Evolutionary conservation across 768 basidiomycete species (phyloP).

Genomic region (Sarcodon aspratus): DNA sequence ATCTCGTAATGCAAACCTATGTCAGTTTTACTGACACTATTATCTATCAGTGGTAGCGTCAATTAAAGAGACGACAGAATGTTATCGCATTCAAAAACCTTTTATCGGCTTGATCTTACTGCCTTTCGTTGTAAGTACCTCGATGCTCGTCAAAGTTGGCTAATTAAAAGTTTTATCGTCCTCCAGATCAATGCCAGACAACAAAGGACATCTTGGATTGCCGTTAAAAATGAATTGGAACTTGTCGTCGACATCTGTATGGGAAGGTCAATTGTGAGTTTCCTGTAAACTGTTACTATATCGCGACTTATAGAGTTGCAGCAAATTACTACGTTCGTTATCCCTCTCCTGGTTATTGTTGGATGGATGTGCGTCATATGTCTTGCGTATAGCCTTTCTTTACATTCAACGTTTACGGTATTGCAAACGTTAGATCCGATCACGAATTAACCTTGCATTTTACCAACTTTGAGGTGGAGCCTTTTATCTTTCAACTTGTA

Average conservation of each 20-base stretch:
- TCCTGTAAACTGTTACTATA: neutral
- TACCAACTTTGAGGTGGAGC: constrained; percentile 67
- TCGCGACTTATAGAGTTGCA: constrained; percentile 12
- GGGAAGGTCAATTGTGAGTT: constrained; percentile 62
- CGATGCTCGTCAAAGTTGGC: too few relatives aligned
- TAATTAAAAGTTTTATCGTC: too few relatives aligned
- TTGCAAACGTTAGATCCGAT: constrained; percentile 30
- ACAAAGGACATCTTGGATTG: too few relatives aligned
- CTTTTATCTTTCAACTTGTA: neutral
- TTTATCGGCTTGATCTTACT: too few relatives aligned
- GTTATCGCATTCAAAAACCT: too few relatives aligned
- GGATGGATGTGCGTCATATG: constrained; percentile 7
- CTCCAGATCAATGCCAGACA: too few relatives aligned
- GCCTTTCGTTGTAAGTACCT: too few relatives aligned
- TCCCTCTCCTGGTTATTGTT: constrained; percentile 6
- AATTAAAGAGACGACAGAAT: too few relatives aligned
- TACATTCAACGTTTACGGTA: constrained; percentile 1
- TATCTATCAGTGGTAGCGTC: too few relatives aligned
- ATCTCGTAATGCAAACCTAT: neutral
- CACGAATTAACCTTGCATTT: constrained; percentile 78
- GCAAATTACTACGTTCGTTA: constrained; percentile 17
- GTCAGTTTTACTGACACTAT: constrained; percentile 1
- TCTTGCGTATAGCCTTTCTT: too few relatives aligned
- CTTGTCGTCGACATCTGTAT: constrained; percentile 73
- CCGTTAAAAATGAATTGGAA: constrained; percentile 63